These are phyloP conservation scores for Durio zibethinus DNA, from an alignment of 345 rosid species.

Conservation along the genomic window DNA sequence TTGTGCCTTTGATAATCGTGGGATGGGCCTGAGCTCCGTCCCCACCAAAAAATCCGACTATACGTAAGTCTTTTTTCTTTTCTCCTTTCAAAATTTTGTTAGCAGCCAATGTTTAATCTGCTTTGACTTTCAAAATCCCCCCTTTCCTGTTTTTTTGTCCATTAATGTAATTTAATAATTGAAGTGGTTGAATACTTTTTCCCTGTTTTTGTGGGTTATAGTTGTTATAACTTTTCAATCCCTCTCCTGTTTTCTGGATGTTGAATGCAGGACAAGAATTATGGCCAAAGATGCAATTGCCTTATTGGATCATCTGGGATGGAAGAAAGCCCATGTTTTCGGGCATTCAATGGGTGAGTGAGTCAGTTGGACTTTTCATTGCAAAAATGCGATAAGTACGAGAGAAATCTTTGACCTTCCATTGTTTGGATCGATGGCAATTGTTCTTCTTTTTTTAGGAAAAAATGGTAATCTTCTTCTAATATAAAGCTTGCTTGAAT, in stretches of 20 bases:
- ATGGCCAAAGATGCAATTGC: constrained; percentile 91
- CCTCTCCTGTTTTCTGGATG: background rate
- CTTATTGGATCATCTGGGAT: constrained; percentile 85
- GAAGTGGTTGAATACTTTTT: background rate
- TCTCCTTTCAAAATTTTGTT: background rate
- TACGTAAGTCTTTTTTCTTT: constrained; percentile 50
- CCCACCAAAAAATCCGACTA: constrained; percentile 65
- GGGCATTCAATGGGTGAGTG: constrained; percentile 96
- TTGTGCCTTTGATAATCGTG: constrained; percentile 95
- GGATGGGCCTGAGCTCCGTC: constrained; percentile 85
- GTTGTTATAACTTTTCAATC: background rate
- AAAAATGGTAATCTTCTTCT: background rate
- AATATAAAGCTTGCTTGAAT: background rate
- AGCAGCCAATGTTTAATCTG: background rate
- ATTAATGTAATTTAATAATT: background rate
- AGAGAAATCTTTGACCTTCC: background rate
- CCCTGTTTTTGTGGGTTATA: background rate
- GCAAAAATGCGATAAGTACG: background rate
- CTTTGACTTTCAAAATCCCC: background rate
- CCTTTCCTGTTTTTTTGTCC: background rate
- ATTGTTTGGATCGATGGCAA: background rate
- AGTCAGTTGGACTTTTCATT: background rate
- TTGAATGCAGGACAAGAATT: constrained; percentile 59
- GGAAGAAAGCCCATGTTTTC: constrained; percentile 77
- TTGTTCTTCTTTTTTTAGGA: background rate